A percentile compares a stretch with the other conserved stretches of the same genome.
These are phyloP conservation scores for Fomes fomentarius DNA, from an alignment of 1,284 basidiomycete species.

Conservation along the genomic window DNA sequence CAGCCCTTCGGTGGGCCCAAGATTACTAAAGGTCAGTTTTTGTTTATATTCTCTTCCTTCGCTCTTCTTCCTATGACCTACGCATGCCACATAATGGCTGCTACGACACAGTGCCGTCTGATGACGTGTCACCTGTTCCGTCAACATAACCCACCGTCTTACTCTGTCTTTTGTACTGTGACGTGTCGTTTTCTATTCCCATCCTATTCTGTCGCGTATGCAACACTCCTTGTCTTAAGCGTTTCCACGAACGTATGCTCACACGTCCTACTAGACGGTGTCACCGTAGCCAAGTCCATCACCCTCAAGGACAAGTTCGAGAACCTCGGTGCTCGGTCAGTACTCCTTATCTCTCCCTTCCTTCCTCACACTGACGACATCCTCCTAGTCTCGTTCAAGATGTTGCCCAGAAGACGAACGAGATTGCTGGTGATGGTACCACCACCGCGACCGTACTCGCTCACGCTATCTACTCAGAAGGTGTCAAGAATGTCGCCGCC, in stretches of 20 bases:
- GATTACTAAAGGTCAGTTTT: constrained; percentile 90
- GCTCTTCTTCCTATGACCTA: too few relatives aligned
- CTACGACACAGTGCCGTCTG: too few relatives aligned
- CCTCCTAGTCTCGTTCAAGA: constrained; percentile 84
- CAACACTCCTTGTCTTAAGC: too few relatives aligned
- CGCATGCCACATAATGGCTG: too few relatives aligned
- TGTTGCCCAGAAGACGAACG: constrained; percentile 96
- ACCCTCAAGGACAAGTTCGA: constrained; percentile 97
- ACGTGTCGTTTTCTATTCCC: background rate
- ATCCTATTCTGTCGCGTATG: background rate
- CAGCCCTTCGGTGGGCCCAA: constrained; percentile 98
- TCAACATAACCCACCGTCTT: too few relatives aligned
- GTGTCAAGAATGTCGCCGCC: constrained; percentile 99
- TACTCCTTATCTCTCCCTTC: background rate
- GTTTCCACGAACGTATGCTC: too few relatives aligned
- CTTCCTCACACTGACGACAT: constrained; percentile 2
- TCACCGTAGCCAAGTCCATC: constrained; percentile 96
- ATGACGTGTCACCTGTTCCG: too few relatives aligned
- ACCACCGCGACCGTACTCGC: constrained; percentile 98
- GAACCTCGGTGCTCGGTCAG: constrained; percentile 96
- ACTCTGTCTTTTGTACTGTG: too few relatives aligned
- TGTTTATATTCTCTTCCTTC: background rate
- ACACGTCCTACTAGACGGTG: constrained; percentile 72
- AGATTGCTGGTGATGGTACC: constrained; percentile 96
- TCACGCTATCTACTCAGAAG: constrained; percentile 96